phyloP scores from a whole-genome alignment of 108 stramenopile genomes.

The Cylindrotheca fusiformis region DNA sequence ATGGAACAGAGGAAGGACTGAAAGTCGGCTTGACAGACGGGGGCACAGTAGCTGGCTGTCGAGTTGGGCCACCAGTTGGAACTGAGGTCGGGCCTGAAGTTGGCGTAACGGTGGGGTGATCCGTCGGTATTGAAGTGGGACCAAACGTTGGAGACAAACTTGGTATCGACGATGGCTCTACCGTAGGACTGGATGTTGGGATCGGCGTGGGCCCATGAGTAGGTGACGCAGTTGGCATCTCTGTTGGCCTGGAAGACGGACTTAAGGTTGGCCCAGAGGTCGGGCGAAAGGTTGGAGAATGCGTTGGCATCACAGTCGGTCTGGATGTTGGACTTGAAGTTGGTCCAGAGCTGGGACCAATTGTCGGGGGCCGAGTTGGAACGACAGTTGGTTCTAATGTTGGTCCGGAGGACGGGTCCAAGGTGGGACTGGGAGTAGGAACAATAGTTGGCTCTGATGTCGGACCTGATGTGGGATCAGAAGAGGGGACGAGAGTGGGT shows the following conservation, averaged over 20 bases:
- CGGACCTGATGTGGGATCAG: neutral
- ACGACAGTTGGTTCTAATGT: neutral
- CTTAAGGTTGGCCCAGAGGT: constrained; percentile 3
- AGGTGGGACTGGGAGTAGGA: neutral
- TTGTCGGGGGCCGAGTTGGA: neutral
- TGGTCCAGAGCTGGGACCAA: neutral
- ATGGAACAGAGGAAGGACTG: constrained; percentile 10
- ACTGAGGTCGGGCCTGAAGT: neutral
- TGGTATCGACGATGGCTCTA: neutral
- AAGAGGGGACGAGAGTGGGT: neutral
- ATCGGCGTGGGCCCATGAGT: neutral
- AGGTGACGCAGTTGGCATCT: neutral
- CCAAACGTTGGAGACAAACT: neutral
- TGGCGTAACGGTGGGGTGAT: neutral
- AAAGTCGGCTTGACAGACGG: constrained; percentile 6
- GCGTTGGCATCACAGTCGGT: neutral
- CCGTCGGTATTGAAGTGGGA: neutral
- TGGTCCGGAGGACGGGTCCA: neutral
- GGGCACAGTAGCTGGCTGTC: neutral
- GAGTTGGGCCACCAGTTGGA: constrained; percentile 1
- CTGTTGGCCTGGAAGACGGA: neutral
- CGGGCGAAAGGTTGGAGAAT: neutral
- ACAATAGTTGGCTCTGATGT: neutral
- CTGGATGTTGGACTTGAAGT: neutral
- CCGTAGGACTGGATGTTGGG: constrained; percentile 1